Percentiles rank a stretch among this genome's conserved stretches.
These are phyloP conservation scores for Puccinia novopanici DNA, from an alignment of 1,284 basidiomycete species.

Conservation along the genomic window DNA sequence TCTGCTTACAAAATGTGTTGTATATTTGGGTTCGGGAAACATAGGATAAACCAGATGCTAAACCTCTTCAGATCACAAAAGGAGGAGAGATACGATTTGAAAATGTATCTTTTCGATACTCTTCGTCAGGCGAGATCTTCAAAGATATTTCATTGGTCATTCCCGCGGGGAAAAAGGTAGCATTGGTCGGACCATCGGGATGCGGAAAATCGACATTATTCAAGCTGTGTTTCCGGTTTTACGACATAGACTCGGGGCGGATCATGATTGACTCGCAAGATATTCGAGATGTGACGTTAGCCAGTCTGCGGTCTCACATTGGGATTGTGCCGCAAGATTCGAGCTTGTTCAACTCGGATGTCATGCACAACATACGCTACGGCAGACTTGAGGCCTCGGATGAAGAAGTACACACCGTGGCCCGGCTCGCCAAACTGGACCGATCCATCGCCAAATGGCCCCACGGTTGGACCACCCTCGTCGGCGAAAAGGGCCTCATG, in stretches of 20 bases:
- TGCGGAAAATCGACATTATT: constrained; percentile 51
- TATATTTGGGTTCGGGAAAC: not conserved
- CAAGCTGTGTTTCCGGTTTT: constrained; percentile 50
- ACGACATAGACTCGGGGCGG: constrained; percentile 41
- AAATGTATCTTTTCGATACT: constrained; percentile 48
- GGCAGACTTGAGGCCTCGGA: constrained; percentile 43
- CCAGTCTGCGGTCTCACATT: constrained; percentile 45
- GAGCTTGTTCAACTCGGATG: constrained; percentile 45
- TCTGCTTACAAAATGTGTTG: too few relatives aligned
- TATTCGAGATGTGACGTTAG: constrained; percentile 38
- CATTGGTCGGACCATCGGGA: constrained; percentile 49
- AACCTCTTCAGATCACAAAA: constrained; percentile 34
- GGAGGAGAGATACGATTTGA: constrained; percentile 50
- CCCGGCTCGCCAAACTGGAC: constrained; percentile 43
- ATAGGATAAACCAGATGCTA: constrained; percentile 42
- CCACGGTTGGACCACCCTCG: constrained; percentile 36
- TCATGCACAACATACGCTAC: constrained; percentile 48
- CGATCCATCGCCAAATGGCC: constrained; percentile 34
- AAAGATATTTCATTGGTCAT: constrained; percentile 46
- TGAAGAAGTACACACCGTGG: constrained; percentile 40
- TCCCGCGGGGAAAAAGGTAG: constrained; percentile 49
- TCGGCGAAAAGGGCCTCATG: constrained; percentile 48
- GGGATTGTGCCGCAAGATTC: constrained; percentile 50
- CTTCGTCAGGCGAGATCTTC: constrained; percentile 30
- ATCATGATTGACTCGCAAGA: constrained; percentile 51